phyloP scores from a whole-genome alignment of 139 green algal genomes.

The Tetraselmis chui region DNA sequence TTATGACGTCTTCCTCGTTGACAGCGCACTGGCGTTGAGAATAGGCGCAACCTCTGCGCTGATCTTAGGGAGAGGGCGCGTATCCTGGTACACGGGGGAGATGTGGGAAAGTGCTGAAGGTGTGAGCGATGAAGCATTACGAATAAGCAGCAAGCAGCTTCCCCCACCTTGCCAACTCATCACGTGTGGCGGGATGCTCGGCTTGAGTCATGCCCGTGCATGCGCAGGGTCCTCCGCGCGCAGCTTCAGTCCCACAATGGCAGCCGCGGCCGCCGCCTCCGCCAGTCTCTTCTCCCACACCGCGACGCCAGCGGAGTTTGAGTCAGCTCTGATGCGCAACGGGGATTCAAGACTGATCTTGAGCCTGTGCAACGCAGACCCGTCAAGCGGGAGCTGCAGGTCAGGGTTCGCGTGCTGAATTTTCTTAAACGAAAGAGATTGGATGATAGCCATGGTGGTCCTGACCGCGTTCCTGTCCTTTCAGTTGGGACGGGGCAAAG shows the following conservation, averaged over 20 bases:
- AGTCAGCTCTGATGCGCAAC: not conserved
- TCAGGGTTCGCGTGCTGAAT: too few species aligned
- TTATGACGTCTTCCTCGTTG: not conserved
- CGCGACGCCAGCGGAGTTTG: not conserved
- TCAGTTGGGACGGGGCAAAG: not conserved
- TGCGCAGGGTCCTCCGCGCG: not conserved
- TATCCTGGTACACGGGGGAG: not conserved
- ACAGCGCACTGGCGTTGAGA: not conserved
- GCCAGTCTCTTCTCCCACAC: not conserved
- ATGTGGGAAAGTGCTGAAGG: not conserved
- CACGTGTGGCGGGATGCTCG: too few species aligned
- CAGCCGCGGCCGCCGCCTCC: not conserved
- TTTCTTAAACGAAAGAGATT: too few species aligned
- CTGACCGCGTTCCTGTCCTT: not conserved
- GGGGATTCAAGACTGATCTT: not conserved
- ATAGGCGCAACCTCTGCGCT: not conserved
- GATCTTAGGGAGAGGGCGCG: not conserved
- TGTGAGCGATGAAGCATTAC: too few species aligned
- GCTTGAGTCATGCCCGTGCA: too few species aligned
- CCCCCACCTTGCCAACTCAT: too few species aligned
- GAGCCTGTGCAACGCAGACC: constrained; percentile 31
- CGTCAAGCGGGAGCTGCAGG: constrained; percentile 1
- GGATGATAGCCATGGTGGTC: not conserved
- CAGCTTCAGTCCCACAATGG: not conserved
- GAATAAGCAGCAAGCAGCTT: too few species aligned